Base-by-base conservation (phyloP, 163 green algal species). In the Scenedesmus sp. region DNA sequence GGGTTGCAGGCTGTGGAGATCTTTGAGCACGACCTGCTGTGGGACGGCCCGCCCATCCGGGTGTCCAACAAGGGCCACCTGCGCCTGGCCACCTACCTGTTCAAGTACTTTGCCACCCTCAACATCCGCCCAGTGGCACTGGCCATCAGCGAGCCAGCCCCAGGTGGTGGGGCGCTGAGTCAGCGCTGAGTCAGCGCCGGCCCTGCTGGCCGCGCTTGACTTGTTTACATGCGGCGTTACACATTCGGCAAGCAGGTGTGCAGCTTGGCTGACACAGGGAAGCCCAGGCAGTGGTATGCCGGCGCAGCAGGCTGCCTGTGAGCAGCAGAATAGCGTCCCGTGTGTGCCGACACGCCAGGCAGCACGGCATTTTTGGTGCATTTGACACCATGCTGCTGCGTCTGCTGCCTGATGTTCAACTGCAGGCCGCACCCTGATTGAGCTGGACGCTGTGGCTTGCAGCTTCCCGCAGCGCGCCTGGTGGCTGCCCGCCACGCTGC, bases 1-100 rank as follows among this genome's bases (percentile, higher is more conserved):
- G n/a, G n/a, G n/a, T 40, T 65, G 40, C 83, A 90, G 85, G 87
- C 87, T 51, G 87, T 91, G 18, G 87, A 91, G 37, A 81, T 91
- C 37, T 81, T 91, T 26, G 44, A 43, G 22, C 73, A 81, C 10
- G 46, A 81, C 72, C n/a, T 91, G 35, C 78, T 91, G 44, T 91
- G 87, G 87, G 87, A 91, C 76, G 87, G 87, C 33, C 87, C 87
- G 16, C 87, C 87, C 78, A 87, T 91, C 78, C 65, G 87, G 40
- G 16, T 91, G 13, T 82, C 46, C 78, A 91, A 91, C 78, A 91
- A 91, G 78, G 87, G 87, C 72, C 87, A 91, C 87, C 87, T 91
- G 78, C 87, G 87, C 78, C 78, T 91, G 56, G 87, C 87, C 6
- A 81, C 87, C 22, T 91, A 91, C 87, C 87, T 91, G 16, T 91